Evolutionary conservation across 1,139 yeast genomes (phyloP), one percentile per base, ranked within the genome.

Genomic region (Saccharomycopsis hybrid): DNA sequence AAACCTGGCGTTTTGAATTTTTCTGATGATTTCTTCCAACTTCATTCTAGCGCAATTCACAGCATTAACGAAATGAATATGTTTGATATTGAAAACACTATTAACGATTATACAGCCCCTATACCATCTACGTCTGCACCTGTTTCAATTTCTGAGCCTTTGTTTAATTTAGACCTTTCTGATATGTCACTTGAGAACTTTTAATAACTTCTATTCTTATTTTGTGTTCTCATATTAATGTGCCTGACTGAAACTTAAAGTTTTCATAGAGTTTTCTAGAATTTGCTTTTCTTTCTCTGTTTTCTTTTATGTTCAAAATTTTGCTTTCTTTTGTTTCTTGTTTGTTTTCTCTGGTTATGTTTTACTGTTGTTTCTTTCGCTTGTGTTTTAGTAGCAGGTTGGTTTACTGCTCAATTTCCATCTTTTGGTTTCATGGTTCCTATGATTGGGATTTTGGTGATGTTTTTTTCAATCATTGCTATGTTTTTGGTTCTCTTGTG

Each of bases 1-100:
- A 31, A 38, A 37, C 44, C 50, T 9, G 47, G 41, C 25, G n/a
- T 13, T 11, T 40, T 47, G 13, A 44, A 50, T 32, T 50, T 50
- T 28, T 11, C 33, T 13, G 50, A 50, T 2, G 53, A 50, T 9
- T 50, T 41, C 35, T 41, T 49, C 29, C 41, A 49, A 27, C 32
- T 28, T 4, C 46, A 47, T 7, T 7, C 30, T 5, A 8, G 5
- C 18, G 18, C 28, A 13, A 18, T 18, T 18, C 18, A 18, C 18
- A 18, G 18, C 18, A 18, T 18, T 18, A 18, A 18, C 18, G 18
- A 18, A 18, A 18, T 18, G 18, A 18, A 18, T 18, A 18, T 18
- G 18, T 18, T 18, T 18, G 18, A 18, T 18, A 18, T 18, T 18
- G 18, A 18, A 18, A 18, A 18, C 18, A 18, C 18, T 18, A 18